Conservation (phyloP, 2,329 filamentous ascomycete genomes). For the Aspergillus carbonarius region DNA sequence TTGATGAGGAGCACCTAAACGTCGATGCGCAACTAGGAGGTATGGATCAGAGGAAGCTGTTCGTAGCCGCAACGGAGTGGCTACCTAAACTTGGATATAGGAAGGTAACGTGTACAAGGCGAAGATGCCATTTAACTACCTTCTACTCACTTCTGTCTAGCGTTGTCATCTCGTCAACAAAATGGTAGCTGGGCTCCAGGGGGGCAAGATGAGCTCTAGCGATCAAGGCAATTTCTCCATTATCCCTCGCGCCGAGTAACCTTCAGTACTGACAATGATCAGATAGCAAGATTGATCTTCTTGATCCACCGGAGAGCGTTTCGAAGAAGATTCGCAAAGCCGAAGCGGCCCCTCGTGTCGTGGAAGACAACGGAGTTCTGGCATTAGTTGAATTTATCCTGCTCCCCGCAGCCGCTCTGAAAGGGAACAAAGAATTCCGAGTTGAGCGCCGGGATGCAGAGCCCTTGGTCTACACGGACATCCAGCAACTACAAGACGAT, state of each 20-base stretch:
- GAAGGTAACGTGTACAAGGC: slow-evolving; percentile 44
- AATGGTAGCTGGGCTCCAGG: slow-evolving; percentile 82
- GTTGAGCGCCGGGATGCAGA: slow-evolving; percentile 64
- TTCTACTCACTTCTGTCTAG: slow-evolving; percentile 16
- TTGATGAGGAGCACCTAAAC: slow-evolving; percentile 86
- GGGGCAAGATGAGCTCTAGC: slow-evolving; percentile 84
- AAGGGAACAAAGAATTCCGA: slow-evolving; percentile 60
- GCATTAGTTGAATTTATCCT: slow-evolving; percentile 86
- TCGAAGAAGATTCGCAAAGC: slow-evolving; percentile 85
- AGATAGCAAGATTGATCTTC: slow-evolving; percentile 72
- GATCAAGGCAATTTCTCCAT: slow-evolving; percentile 42
- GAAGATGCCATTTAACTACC: too few species aligned
- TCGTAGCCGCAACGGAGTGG: slow-evolving; percentile 69
- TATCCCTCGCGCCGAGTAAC: too few species aligned
- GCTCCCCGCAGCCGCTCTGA: slow-evolving; percentile 60
- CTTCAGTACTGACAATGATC: not conserved
- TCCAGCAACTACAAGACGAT: slow-evolving; percentile 73
- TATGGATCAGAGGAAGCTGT: slow-evolving; percentile 43
- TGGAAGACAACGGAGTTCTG: slow-evolving; percentile 84
- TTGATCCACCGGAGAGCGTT: slow-evolving; percentile 73
- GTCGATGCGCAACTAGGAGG: slow-evolving; percentile 89
- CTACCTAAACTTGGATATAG: slow-evolving; percentile 83
- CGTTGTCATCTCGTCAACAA: slow-evolving; percentile 75
- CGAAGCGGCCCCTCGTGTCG: slow-evolving; percentile 68
- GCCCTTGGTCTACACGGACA: slow-evolving; percentile 73